Evolutionary conservation across 345 rosid species (phyloP), one percentile per base, ranked within the genome.

Genomic region (Citrus sp.): DNA sequence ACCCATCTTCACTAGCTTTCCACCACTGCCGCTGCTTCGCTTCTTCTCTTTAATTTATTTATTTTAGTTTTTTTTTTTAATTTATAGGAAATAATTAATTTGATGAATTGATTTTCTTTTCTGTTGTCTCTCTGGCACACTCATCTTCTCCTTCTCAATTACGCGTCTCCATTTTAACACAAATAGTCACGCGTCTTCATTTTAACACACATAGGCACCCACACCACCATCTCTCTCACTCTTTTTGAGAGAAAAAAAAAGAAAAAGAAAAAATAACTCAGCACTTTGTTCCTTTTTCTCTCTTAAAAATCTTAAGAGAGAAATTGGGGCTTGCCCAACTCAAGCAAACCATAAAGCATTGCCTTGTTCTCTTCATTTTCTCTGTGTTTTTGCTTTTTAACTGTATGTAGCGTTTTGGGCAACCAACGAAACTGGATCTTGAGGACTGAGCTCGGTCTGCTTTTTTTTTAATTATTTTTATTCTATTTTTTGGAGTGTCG

Each of bases 131-230:
- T 14, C 77, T 54, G 73, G 69, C 80, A 34, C n/a, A 54, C 51
- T 46, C 85, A 30, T 76, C 84, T 28, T 74, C 86, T 30, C 27
- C 75, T 80, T 79, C 86, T 79, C 71, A 60, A 25, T 85, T 74
- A 86, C 86, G 85, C 83, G 66, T 80, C 87, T 81, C 58, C 83
- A 83, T 85, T 32, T 32, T 32, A 71, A 68, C 78, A 42, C 80
- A 79, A 60, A 30, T 3, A 42, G 49, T 42, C 64, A 24, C 79
- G 14, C 38, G 13, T 24, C 9, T 40, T 32, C 25, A 7, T 68
- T 27, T 14, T 30, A 30, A 19, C 46, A 2, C 9, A 5, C 18
- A 46, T 0, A 46, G 51, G 14, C 51, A 70, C 37, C 32, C 77
- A 59, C 72, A 73, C 81, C 72, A 73, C 81, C 65, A 77, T 40